Base-by-base conservation (phyloP, 148 eudicot species). In the Rheum nobile region DNA sequence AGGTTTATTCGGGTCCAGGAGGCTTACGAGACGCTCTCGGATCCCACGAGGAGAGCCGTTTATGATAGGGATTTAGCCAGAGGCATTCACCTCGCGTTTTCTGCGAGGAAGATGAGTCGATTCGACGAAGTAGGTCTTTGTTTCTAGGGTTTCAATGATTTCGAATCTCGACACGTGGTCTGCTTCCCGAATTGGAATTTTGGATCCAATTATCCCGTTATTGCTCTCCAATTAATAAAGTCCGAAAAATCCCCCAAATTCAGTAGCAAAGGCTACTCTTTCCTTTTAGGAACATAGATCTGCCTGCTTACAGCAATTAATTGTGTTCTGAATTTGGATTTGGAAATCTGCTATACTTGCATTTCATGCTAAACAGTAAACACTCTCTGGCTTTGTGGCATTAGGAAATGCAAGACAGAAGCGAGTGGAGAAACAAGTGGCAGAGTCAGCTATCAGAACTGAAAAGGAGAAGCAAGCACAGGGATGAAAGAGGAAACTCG, bases 1-100 rank as follows among this genome's bases (percentile, higher is more conserved):
- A 70, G 72, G n/a, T 90, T 92, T 77, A 87, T 92, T 73, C 78
- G 79, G 76, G 89, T 92, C 1, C 90, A 84, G 50, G 88, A 90
- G 69, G 98, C 96, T 3, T 92, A 92, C 55, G 90, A 90, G 83
- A 87, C 90, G 0, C 69, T 92, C 21, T 92, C 93, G 54, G 96
- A 92, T 78, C 96, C 96, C 32, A 19, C 17, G 1, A 41, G 31
- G 35, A 81, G 96, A 13, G 90, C 84, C 13, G 3, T 88, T 54
- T 90, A 92, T 50, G 98, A 92, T 71, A 71, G 78, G 5, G 83
- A 88, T 32, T 50, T 91, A 85, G 82, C 85, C 17, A 80, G 75
- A 29, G 86, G 90, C 4, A 38, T 85, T 22, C 83, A 78, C 57
- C 74, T 88, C 8, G 89, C 88, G 8, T 85, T n/a, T 32, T 63